Evolutionary conservation across 116 monocot genomes (phyloP).

Genomic region (Posidonia oceanica): DNA sequence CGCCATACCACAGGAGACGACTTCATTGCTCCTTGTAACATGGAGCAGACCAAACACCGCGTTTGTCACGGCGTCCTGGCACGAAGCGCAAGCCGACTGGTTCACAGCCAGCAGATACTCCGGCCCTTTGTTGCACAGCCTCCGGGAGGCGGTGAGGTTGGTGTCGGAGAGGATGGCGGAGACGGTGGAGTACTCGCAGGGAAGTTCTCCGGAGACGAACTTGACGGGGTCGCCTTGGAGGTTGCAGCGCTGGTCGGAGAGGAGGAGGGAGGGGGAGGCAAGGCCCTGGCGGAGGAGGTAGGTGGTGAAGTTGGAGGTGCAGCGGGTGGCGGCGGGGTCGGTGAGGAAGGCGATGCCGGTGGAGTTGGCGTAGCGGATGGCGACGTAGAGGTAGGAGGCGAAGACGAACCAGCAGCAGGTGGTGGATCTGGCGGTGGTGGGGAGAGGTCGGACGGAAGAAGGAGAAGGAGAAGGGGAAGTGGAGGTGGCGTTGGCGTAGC

Average conservation of each 20-base stretch:
- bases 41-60: conserved; percentile 34
- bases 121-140: conserved; percentile 13
- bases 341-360: conserved; percentile 63
- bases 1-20: conserved; percentile 75
- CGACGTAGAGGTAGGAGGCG: conserved; percentile 59
- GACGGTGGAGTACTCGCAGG: conserved; percentile 34
- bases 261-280: conserved; percentile 35
- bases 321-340: conserved; percentile 20
- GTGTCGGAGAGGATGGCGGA: conserved; percentile 17
- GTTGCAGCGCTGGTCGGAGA: conserved; percentile 30
- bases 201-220: conserved; percentile 28
- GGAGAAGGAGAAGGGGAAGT: not conserved
- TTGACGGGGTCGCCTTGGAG: conserved; percentile 18
- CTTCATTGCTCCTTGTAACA: conserved; percentile 36
- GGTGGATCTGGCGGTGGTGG: conserved; percentile 8
- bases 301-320: conserved; percentile 38
- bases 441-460: not conserved
- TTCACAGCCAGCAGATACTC: conserved; percentile 8
- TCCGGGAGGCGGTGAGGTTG: conserved; percentile 25
- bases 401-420: conserved; percentile 68
- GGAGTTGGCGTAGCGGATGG: conserved; percentile 38
- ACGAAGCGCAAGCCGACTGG: conserved; percentile 22
- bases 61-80: conserved; percentile 39
- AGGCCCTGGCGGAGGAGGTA: conserved; percentile 34
- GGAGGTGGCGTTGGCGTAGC: conserved; percentile 14